phyloP scores from a whole-genome alignment of 257 asterid genomes.

The Marsdenia floribunda region DNA sequence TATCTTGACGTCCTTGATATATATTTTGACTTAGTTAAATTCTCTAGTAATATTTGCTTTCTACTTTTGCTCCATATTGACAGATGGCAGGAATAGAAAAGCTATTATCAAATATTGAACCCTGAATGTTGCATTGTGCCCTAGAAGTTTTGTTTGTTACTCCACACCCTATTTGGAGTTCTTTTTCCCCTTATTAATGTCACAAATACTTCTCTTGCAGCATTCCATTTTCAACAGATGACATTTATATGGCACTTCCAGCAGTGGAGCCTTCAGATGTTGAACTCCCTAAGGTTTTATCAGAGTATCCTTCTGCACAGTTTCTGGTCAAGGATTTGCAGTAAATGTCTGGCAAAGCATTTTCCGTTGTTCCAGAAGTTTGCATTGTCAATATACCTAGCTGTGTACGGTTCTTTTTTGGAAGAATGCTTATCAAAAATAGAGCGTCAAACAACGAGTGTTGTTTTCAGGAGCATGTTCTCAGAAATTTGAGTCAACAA shows the following conservation, averaged over 20 bases:
- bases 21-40: not conserved
- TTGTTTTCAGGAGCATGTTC: not conserved
- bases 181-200: not conserved
- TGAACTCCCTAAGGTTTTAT: slow-evolving; percentile 62
- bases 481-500: not conserved
- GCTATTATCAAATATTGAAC: not conserved
- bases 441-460: slow-evolving; percentile 4
- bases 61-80: not conserved
- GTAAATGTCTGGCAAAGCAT: slow-evolving; percentile 22
- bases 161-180: no score
- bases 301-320: slow-evolving; percentile 69
- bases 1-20: not conserved
- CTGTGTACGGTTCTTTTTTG: not conserved
- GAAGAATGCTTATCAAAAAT: not conserved
- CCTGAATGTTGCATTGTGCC: not conserved
- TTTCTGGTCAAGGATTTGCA: slow-evolving; percentile 45
- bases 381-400: not conserved
- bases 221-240: slow-evolving; percentile 96
- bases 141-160: not conserved
- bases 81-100: not conserved
- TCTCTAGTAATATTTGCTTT: not conserved
- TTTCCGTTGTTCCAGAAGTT: no score
- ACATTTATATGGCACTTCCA: slow-evolving; percentile 95
- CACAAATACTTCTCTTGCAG: slow-evolving; percentile 35
- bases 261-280: slow-evolving; percentile 69